Conservation (phyloP, 345 rosid species). For the Eucalyptus curtisii region DNA sequence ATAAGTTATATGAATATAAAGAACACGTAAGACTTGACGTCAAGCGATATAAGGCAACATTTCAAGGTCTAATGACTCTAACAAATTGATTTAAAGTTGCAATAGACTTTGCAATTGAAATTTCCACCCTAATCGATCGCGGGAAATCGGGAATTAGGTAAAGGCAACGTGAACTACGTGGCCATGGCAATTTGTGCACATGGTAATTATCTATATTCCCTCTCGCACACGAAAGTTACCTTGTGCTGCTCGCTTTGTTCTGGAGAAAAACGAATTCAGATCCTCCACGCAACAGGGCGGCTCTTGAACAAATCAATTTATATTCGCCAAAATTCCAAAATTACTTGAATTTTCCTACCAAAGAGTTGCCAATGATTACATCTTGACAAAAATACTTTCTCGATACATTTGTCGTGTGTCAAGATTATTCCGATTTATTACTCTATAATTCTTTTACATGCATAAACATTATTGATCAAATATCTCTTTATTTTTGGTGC, state of each 20-base stretch:
- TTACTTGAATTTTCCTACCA: background rate
- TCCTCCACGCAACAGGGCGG: background rate
- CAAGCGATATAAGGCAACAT: fast-evolving
- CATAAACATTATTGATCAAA: background rate
- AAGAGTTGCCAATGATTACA: background rate
- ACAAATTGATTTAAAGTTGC: too few relatives aligned
- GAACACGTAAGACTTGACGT: background rate
- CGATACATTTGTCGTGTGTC: fast-evolving
- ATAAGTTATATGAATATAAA: too few relatives aligned
- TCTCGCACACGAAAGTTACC: background rate
- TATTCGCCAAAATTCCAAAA: background rate
- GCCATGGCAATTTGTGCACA: background rate
- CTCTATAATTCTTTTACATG: fast-evolving
- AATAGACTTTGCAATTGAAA: fast-evolving
- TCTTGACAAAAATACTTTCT: background rate
- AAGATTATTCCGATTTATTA: background rate
- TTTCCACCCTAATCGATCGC: fast-evolving
- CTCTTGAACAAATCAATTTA: background rate
- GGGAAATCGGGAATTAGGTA: background rate
- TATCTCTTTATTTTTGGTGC: background rate
- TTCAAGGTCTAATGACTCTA: too few relatives aligned
- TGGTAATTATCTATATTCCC: background rate
- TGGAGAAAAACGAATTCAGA: background rate
- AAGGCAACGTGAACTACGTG: too few relatives aligned
- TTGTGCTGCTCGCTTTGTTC: background rate